Percentiles rank a stretch among this genome's conserved stretches.
These are phyloP conservation scores for Hymenoscyphus scutula DNA, from an alignment of 2,329 filamentous ascomycete genomes.

Conservation along the genomic window DNA sequence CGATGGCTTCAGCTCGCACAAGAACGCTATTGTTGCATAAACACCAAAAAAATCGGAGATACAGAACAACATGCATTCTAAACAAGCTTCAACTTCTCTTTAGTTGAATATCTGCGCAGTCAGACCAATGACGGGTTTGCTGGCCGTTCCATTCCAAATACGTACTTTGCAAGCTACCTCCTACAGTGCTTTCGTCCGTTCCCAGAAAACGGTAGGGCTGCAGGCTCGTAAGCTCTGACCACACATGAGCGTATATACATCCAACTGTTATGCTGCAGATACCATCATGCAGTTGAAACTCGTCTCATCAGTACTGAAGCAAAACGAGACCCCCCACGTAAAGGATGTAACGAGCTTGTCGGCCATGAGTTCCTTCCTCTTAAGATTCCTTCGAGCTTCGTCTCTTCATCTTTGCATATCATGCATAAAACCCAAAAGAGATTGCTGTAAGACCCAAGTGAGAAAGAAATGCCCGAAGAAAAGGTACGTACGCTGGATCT, in stretches of 20 bases:
- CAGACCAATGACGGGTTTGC: neutral
- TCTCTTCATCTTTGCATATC: neutral
- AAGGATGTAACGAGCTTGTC: neutral
- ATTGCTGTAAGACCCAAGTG: neutral
- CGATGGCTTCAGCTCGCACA: neutral
- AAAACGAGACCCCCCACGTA: neutral
- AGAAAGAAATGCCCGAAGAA: neutral
- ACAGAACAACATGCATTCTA: neutral
- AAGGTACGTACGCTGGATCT: no score
- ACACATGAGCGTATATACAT: neutral
- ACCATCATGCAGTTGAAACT: neutral
- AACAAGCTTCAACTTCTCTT: neutral
- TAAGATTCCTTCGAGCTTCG: neutral
- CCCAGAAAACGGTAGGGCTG: neutral
- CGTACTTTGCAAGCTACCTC: neutral
- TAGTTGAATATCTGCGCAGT: no score
- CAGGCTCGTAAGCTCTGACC: constrained; percentile 6
- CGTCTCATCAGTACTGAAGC: neutral
- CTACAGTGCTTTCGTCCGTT: neutral
- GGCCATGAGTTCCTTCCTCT: neutral
- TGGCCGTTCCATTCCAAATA: no score
- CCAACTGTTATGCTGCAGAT: neutral
- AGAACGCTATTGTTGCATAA: neutral
- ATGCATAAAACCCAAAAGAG: neutral
- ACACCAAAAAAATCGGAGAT: neutral